These are phyloP conservation scores for Cryphonectria radicalis DNA, from an alignment of 2,329 filamentous ascomycete species.

Conservation along the genomic window DNA sequence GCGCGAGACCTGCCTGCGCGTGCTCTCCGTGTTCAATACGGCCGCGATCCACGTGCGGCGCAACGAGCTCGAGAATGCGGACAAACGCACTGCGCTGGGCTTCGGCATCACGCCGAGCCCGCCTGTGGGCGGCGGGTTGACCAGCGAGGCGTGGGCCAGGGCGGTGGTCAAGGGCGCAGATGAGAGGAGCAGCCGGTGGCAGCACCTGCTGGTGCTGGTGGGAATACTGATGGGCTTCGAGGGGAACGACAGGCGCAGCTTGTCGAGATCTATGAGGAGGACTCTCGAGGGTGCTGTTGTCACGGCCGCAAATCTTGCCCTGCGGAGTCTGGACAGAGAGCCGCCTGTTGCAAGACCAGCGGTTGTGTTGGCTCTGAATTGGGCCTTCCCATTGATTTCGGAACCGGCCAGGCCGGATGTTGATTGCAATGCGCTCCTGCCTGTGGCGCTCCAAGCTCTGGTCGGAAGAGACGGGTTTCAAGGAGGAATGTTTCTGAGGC, in stretches of 20 bases:
- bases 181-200: conserved; percentile 70
- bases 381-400: conserved; percentile 74
- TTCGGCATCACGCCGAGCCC: conserved; percentile 30
- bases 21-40: conserved; percentile 74
- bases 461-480: conserved; percentile 75
- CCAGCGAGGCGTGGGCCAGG: conserved; percentile 58
- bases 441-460: conserved; percentile 68
- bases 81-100: conserved; percentile 14
- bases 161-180: conserved; percentile 63
- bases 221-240: conserved; percentile 81
- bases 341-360: conserved; percentile 48
- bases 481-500: conserved; percentile 74
- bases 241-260: conserved; percentile 62
- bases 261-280: conserved; percentile 65
- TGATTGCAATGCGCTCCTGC: conserved; percentile 72
- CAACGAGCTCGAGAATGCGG: conserved; percentile 48
- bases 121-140: conserved; percentile 47
- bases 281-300: conserved; percentile 76
- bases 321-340: conserved; percentile 53
- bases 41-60: conserved; percentile 61
- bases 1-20: conserved; percentile 61
- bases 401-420: conserved; percentile 61
- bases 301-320: conserved; percentile 74
- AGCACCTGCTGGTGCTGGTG: conserved; percentile 79
- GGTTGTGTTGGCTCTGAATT: conserved; percentile 74